Evolutionary conservation across 108 stramenopile genomes (phyloP).

Genomic region (Skeletonema menzelii): DNA sequence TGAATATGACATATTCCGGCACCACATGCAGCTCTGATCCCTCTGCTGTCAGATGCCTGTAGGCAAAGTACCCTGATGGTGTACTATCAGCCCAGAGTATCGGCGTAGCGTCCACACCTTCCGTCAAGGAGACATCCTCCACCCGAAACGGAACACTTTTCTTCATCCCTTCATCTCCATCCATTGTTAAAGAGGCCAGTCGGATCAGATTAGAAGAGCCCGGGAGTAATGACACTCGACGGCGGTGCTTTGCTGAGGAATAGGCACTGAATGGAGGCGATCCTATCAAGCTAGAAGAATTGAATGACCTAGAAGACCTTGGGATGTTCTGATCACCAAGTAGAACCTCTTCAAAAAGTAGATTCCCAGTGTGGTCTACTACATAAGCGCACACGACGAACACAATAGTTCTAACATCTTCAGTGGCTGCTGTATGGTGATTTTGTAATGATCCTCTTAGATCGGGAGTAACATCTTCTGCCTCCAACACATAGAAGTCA

Average conservation of each 20-base stretch:
- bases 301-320: conserved; percentile 15
- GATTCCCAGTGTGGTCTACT: conserved; percentile 82
- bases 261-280: conserved; percentile 72
- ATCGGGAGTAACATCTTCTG: conserved; percentile 43
- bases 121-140: conserved; percentile 69
- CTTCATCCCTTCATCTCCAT: conserved; percentile 63
- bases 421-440: not conserved
- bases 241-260: conserved; percentile 47
- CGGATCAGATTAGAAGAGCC: conserved; percentile 48
- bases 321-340: conserved; percentile 1
- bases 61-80: conserved; percentile 73
- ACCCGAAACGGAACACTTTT: conserved; percentile 67
- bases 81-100: conserved; percentile 69
- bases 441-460: conserved; percentile 9
- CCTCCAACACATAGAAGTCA: conserved; percentile 70
- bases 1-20: conserved; percentile 85
- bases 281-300: not conserved
- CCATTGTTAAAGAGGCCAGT: conserved; percentile 78
- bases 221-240: conserved; percentile 77
- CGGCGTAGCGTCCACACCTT: conserved; percentile 70
- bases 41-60: conserved; percentile 63
- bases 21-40: conserved; percentile 81
- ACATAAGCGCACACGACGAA: conserved; percentile 72
- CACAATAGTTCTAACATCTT: conserved; percentile 44
- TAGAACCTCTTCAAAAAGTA: conserved; percentile 63